Evolutionary conservation across 2,329 filamentous ascomycete species (phyloP).

Genomic region (Cordyceps farinosa): DNA sequence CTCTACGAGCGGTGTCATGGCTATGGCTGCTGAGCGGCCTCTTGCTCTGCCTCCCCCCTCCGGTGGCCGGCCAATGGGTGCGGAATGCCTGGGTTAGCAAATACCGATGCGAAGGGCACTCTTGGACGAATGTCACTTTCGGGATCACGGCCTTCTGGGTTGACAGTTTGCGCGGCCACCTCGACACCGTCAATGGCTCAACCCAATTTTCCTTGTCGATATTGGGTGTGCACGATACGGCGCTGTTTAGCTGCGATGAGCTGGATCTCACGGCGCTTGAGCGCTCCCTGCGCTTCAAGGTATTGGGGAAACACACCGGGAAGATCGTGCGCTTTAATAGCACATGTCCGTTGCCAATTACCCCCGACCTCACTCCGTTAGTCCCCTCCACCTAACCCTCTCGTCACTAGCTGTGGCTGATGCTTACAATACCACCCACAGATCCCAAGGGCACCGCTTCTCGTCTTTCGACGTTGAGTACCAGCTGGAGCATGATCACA

Average conservation of each 20-base stretch:
- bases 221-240: neutral
- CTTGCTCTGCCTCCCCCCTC: neutral
- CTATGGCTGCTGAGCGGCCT: neutral
- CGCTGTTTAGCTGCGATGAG: neutral
- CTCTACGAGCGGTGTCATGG: neutral
- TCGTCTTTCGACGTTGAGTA: neutral
- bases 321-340: neutral
- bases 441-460: neutral
- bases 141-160: neutral
- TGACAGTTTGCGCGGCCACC: neutral
- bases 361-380: neutral
- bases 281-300: neutral
- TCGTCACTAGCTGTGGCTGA: neutral
- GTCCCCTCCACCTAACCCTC: neutral
- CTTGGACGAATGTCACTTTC: neutral
- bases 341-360: conserved; percentile 12
- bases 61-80: neutral
- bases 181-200: neutral
- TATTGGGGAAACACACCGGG: neutral
- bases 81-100: conserved; percentile 7
- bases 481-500: neutral
- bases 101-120: neutral
- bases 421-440: neutral
- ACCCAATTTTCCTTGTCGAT: neutral
- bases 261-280: neutral